Base-by-base conservation (phyloP, 345 rosid species). In the Gossypium herbaceum region DNA sequence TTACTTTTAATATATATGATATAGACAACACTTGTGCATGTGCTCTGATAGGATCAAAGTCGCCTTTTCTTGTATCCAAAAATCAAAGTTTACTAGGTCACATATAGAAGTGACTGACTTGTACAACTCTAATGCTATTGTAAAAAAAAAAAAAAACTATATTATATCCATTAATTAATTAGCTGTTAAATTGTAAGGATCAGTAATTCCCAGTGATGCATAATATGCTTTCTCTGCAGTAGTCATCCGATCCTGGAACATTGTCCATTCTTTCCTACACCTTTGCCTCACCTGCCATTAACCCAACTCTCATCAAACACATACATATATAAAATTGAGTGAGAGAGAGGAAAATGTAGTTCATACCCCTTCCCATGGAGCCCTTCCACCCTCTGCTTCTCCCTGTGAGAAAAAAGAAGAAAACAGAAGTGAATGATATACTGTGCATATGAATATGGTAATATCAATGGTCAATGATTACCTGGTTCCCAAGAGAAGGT, bases 241-340 rank as follows among this genome's bases (percentile, higher is more conserved):
- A 0, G 75, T 64, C 72, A 92, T 22, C 60, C 98, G 84, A 43
- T 88, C 87, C 61, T 86, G 93, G 62, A 94, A 92, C 87, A 88
- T 89, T 3, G 73, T 68, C 98, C 98, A 94, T 80, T 94, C 98
- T 65, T 75, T 88, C 72, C 83, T 84, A 79, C 98, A 94, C 79
- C 98, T 88, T 76, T 87, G 90, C 78, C 94, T 88, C 75, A 92
- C 98, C 97, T 94, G 84, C 12, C 50, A 77, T 59, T 75, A 45
- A 19, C 9, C 15, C 34, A 57, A 55, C 76, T 24, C 41, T 22
- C 22, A 29, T 27, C 60, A 17, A 68, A 50, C 16, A 45, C 25
- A 58, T 20, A 34, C 68, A 58, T 50, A 39, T 19, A 68, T 48
- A 66, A 5, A 25, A 17, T 2, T 10, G 16, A 27, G 27, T 24